A percentile compares a stretch with the other conserved stretches of the same genome.
These are phyloP conservation scores for Saccharomycodes ludwigii DNA, from an alignment of 805 yeast species.

Conservation along the genomic window DNA sequence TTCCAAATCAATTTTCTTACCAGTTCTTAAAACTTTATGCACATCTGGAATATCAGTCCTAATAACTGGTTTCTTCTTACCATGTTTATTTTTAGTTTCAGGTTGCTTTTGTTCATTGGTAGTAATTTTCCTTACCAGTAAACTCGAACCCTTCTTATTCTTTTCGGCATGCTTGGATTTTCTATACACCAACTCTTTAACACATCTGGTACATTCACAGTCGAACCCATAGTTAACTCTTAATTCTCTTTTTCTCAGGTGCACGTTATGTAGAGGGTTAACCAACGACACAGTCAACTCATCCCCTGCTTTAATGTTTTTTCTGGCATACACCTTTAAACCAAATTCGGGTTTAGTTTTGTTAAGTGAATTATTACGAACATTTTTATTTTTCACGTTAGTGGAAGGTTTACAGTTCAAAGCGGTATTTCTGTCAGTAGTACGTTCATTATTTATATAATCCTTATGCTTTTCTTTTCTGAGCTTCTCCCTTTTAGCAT, in stretches of 20 bases:
- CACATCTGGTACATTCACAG: conserved; percentile 58
- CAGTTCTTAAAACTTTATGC: conserved; percentile 33
- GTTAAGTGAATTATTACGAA: no score
- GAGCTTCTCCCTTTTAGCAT: no score
- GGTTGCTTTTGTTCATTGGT: no score
- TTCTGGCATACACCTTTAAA: conserved; percentile 45
- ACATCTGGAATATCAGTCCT: conserved; percentile 27
- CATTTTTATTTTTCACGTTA: no score
- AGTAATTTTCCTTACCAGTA: no score
- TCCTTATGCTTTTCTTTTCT: no score
- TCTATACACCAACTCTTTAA: conserved; percentile 29
- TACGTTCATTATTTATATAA: no score
- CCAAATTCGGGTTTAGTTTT: conserved; percentile 34
- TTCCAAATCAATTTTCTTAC: conserved; percentile 36
- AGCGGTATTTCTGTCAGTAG: no score
- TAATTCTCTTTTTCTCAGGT: conserved; percentile 50
- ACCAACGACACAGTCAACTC: conserved; percentile 63
- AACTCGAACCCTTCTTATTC: no score
- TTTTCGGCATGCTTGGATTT: neutral
- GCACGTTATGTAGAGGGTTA: conserved; percentile 48
- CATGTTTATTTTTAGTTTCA: no score
- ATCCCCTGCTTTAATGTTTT: conserved; percentile 48
- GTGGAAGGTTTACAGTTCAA: no score
- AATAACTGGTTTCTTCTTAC: no score
- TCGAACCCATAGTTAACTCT: conserved; percentile 71